phyloP scores from a whole-genome alignment of 805 yeast species.

The Wickerhamiella shivajii region DNA sequence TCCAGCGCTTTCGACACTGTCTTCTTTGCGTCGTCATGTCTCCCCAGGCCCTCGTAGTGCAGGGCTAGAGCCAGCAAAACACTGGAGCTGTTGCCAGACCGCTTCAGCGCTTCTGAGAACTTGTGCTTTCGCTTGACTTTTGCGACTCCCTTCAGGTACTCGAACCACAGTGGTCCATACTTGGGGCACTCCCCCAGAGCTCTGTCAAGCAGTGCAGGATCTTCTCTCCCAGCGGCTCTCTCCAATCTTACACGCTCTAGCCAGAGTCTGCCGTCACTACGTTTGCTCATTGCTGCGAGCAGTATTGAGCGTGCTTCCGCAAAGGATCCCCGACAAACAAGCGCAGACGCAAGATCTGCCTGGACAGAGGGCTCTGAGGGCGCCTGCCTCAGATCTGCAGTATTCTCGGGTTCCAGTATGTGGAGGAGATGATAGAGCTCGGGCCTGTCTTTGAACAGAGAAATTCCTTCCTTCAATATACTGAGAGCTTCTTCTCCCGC shows the following conservation, averaged over 20 bases:
- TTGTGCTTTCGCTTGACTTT: conserved; percentile 38
- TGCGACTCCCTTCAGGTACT: conserved; percentile 33
- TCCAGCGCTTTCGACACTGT: conserved; percentile 63
- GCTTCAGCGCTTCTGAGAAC: conserved; percentile 57
- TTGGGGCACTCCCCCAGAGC: conserved; percentile 46
- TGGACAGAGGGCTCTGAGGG: too few species aligned
- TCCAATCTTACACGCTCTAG: conserved; percentile 47
- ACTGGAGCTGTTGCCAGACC: conserved; percentile 43
- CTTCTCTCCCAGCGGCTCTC: conserved; percentile 30
- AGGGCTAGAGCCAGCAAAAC: conserved; percentile 53
- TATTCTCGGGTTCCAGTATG: not conserved
- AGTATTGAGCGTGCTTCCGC: not conserved
- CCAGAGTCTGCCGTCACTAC: conserved; percentile 41
- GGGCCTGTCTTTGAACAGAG: not conserved
- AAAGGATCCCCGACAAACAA: too few species aligned
- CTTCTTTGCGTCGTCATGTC: conserved; percentile 43
- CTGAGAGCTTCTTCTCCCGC: too few species aligned
- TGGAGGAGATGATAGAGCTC: not conserved
- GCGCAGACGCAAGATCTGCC: too few species aligned
- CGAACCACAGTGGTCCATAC: conserved; percentile 53
- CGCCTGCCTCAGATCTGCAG: too few species aligned
- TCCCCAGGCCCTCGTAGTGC: conserved; percentile 52
- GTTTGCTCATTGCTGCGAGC: conserved; percentile 27
- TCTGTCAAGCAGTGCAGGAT: conserved; percentile 38
- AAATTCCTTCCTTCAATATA: not conserved